Percentiles rank a stretch among this genome's conserved stretches.
Conservation (phyloP, 208 protist species). For the Kentomonas sorsogonicus region DNA sequence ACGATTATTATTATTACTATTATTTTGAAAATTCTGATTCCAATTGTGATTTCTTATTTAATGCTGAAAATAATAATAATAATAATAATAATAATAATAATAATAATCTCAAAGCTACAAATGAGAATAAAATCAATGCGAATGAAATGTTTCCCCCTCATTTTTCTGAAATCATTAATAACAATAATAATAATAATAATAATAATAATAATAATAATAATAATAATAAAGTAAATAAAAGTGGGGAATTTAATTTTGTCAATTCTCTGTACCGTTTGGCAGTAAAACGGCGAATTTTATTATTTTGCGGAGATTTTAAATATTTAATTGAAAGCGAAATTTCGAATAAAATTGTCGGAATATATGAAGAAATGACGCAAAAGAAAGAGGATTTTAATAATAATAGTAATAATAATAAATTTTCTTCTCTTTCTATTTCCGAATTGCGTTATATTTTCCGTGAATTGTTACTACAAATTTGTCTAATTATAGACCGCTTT, state of each 20-base stretch:
- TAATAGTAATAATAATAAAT: constrained; percentile 4
- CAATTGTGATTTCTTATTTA: neutral
- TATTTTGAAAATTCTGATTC: no score
- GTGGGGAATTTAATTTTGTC: neutral
- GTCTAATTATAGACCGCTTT: no score
- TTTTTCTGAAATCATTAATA: neutral
- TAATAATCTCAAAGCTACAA: neutral
- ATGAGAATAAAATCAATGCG: constrained; percentile 2
- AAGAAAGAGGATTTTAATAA: neutral
- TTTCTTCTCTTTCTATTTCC: constrained; percentile 1
- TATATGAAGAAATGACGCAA: neutral
- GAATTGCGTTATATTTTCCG: neutral
- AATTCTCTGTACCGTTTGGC: neutral
- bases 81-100: constrained; percentile 10
- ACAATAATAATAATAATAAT: neutral
- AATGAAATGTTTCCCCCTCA: constrained; percentile 6
- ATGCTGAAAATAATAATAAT: constrained; percentile 2
- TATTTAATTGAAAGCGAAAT: neutral
- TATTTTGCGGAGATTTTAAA: neutral
- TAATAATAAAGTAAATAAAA: constrained; percentile 6
- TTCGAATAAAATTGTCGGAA: no score
- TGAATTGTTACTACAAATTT: constrained; percentile 1
- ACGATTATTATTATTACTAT: no score
- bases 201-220: constrained; percentile 8
- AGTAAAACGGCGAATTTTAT: no score